Evolutionary conservation across 345 rosid species (phyloP).

Genomic region (Citrus cavaleriei): DNA sequence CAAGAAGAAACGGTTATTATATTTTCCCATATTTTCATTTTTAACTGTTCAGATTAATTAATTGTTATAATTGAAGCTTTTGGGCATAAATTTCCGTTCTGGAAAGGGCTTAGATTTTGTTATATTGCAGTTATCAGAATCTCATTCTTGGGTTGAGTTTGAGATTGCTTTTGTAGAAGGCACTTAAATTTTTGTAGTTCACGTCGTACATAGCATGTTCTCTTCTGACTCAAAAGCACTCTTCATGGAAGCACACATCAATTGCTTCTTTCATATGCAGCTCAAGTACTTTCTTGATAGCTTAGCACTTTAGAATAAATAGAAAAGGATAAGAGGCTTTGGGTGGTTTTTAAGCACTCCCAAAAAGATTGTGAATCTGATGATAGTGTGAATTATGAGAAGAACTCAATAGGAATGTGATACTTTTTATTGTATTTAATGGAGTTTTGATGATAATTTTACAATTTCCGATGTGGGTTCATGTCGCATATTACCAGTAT

Average conservation of each 20-base stretch:
- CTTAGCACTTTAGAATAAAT: too few relatives aligned
- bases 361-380: background rate
- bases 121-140: background rate
- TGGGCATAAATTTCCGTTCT: background rate
- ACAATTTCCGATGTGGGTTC: background rate
- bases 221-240: background rate
- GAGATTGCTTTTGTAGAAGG: background rate
- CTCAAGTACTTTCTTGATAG: background rate
- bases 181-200: background rate
- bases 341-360: background rate
- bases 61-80: background rate
- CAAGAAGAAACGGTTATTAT: constrained; percentile 59
- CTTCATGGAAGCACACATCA: background rate
- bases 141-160: background rate
- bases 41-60: background rate
- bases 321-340: background rate
- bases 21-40: background rate
- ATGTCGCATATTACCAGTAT: background rate
- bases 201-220: background rate
- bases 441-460: background rate
- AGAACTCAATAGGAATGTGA: background rate
- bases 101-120: background rate
- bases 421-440: background rate
- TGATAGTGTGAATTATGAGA: background rate
- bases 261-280: background rate